Percentiles rank a stretch among this genome's conserved stretches.
Conservation (phyloP, 2,329 filamentous ascomycete species). For the Aphanocladium album region DNA sequence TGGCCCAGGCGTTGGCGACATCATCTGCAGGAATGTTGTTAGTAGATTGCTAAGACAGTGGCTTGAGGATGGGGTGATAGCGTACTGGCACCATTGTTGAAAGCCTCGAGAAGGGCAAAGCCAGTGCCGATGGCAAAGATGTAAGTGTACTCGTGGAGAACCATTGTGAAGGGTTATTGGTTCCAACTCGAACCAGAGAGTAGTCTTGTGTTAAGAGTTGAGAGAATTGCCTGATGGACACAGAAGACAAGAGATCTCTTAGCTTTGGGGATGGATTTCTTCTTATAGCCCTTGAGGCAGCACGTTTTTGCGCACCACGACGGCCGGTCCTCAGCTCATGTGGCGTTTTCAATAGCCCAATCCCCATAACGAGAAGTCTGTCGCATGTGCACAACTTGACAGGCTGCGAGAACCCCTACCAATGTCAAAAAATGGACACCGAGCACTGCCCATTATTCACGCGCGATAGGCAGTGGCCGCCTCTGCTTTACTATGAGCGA, state of each 20-base stretch:
- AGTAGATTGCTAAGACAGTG: background rate
- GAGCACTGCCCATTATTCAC: background rate
- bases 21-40: constrained; percentile 61
- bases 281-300: background rate
- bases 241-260: background rate
- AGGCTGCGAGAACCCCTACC: background rate
- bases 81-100: constrained; percentile 74
- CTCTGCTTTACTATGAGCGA: background rate
- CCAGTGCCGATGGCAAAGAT: constrained; percentile 70
- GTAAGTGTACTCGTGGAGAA: constrained; percentile 60
- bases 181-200: background rate
- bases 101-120: constrained; percentile 72
- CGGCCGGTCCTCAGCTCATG: background rate
- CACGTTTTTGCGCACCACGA: background rate
- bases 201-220: background rate
- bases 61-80: constrained; percentile 20
- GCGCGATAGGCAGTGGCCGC: background rate
- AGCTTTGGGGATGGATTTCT: background rate
- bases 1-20: constrained; percentile 61
- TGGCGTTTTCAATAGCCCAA: constrained; percentile 8
- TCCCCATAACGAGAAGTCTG: constrained; percentile 7
- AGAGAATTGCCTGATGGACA: background rate
- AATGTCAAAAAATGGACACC: constrained; percentile 6
- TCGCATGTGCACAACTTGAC: constrained; percentile 10
- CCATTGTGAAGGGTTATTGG: constrained; percentile 38